A percentile compares a stretch with the other conserved stretches of the same genome.
phyloP scores from a whole-genome alignment of 345 rosid species.

The Brassica cretica region DNA sequence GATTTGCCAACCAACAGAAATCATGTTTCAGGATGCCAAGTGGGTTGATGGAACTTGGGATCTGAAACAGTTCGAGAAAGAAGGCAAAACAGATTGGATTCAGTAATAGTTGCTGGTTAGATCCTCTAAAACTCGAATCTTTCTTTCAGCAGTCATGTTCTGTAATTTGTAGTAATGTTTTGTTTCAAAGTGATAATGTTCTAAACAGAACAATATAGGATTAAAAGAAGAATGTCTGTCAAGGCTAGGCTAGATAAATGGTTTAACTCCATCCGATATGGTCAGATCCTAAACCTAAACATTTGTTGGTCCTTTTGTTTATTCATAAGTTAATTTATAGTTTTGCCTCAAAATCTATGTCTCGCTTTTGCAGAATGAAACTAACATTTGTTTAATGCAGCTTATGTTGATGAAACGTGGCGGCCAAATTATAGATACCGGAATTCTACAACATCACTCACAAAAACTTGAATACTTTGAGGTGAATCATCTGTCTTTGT shows the following conservation, averaged over 20 bases:
- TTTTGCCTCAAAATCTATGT: too few relatives aligned
- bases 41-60: conserved; percentile 97
- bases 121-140: background rate
- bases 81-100: conserved; percentile 76
- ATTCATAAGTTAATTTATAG: too few relatives aligned
- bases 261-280: too few relatives aligned
- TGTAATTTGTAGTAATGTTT: too few relatives aligned
- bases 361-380: background rate
- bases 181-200: too few relatives aligned
- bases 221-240: background rate
- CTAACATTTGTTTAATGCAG: conserved; percentile 43
- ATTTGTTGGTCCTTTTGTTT: too few relatives aligned
- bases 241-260: background rate
- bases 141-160: too few relatives aligned
- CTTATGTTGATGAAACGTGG: conserved; percentile 88
- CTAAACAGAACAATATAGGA: too few relatives aligned
- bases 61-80: conserved; percentile 69
- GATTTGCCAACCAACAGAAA: conserved; percentile 10
- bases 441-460: conserved; percentile 70
- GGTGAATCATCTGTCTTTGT: conserved; percentile 39
- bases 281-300: too few relatives aligned
- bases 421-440: conserved; percentile 86
- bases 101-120: conserved; percentile 77
- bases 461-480: conserved; percentile 87
- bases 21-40: conserved; percentile 55